phyloP scores from a whole-genome alignment of 2,329 filamentous ascomycete genomes.

The Dactylella cylindrospora region DNA sequence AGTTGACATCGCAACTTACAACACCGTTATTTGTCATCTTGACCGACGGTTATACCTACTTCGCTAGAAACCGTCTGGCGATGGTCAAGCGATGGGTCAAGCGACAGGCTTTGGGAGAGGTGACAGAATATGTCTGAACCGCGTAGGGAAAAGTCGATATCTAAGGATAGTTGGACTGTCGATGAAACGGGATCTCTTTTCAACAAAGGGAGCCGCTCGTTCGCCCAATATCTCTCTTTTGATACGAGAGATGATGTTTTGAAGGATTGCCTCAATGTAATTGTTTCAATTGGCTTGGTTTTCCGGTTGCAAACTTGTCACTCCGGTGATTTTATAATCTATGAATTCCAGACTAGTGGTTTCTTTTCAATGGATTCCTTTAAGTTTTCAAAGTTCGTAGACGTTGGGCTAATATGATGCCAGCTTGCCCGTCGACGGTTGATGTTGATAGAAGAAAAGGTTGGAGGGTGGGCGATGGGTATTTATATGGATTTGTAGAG shows the following conservation, averaged over 20 bases:
- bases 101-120: neutral
- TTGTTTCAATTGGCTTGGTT: too few relatives aligned
- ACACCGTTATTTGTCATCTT: conserved; percentile 26
- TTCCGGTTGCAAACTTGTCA: too few relatives aligned
- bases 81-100: neutral
- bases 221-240: neutral
- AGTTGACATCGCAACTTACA: conserved; percentile 27
- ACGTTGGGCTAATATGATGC: too few relatives aligned
- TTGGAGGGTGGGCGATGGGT: conserved; percentile 40
- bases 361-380: conserved; percentile 11
- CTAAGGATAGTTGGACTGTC: too few relatives aligned
- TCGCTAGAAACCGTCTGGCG: neutral
- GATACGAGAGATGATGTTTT: too few relatives aligned
- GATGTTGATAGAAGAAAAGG: conserved; percentile 12
- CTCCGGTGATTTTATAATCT: too few relatives aligned
- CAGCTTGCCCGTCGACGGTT: too few relatives aligned
- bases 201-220: neutral
- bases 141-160: too few relatives aligned
- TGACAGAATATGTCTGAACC: neutral
- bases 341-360: too few relatives aligned
- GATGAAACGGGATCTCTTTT: neutral
- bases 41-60: neutral
- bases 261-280: too few relatives aligned
- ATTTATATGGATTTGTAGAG: conserved; percentile 40
- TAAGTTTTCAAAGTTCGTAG: neutral